Percentiles rank a stretch among this genome's conserved stretches.
These are phyloP conservation scores for Francoa sonchifolia DNA, from an alignment of 441 rosid species.

Conservation along the genomic window DNA sequence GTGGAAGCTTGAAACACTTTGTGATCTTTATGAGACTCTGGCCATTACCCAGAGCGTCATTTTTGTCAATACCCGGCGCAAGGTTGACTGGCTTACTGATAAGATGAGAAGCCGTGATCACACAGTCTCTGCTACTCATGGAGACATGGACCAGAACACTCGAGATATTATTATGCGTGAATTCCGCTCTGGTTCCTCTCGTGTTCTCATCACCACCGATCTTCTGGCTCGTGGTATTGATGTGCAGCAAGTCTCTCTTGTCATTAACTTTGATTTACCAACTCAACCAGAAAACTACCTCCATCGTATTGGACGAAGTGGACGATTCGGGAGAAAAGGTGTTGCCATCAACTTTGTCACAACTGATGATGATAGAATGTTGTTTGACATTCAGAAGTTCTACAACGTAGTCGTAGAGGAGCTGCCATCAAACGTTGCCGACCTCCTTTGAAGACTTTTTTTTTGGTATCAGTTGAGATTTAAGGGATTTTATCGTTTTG, in stretches of 20 bases:
- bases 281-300: constrained; percentile 54
- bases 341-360: constrained; percentile 48
- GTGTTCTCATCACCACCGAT: constrained; percentile 46
- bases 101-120: constrained; percentile 49
- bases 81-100: constrained; percentile 53
- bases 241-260: constrained; percentile 54
- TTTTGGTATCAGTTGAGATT: no score
- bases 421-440: constrained; percentile 44
- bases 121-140: constrained; percentile 44
- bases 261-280: constrained; percentile 47
- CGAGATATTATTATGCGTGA: constrained; percentile 51
- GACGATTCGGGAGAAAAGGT: constrained; percentile 54
- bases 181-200: constrained; percentile 46
- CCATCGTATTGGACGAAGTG: constrained; percentile 49
- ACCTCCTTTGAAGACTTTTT: constrained; percentile 26
- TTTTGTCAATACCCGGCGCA: constrained; percentile 51
- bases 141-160: constrained; percentile 56
- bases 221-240: constrained; percentile 50
- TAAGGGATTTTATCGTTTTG: no score
- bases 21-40: constrained; percentile 40
- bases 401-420: constrained; percentile 43
- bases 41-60: constrained; percentile 58
- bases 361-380: constrained; percentile 38
- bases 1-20: constrained; percentile 38
- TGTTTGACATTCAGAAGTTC: constrained; percentile 43